Conservation (phyloP, 2,329 filamentous ascomycete genomes). For the Monosporascus sp. region DNA sequence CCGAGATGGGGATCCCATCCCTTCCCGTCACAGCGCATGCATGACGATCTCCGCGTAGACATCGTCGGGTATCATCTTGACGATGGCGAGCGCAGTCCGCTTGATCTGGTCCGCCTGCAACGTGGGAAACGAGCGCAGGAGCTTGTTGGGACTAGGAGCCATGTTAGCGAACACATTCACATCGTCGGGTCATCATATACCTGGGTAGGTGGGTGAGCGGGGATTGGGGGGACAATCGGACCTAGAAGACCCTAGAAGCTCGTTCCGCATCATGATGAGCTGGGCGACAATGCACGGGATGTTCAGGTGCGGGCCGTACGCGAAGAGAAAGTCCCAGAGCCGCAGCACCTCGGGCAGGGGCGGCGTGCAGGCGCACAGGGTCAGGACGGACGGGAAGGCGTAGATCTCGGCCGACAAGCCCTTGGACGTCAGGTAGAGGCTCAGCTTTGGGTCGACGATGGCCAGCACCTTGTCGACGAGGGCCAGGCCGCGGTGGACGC, state of each 20-base stretch:
- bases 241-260: constrained; percentile 80
- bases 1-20: neutral
- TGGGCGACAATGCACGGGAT: constrained; percentile 96
- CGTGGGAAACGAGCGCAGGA: constrained; percentile 80
- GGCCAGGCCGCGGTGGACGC: constrained; percentile 85
- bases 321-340: constrained; percentile 96
- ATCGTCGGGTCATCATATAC: neutral
- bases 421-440: constrained; percentile 76
- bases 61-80: constrained; percentile 84
- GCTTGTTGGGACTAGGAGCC: constrained; percentile 74
- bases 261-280: constrained; percentile 78
- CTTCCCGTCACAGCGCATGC: constrained; percentile 64
- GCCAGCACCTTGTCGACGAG: constrained; percentile 89
- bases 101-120: constrained; percentile 82
- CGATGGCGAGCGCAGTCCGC: constrained; percentile 76
- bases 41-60: constrained; percentile 85
- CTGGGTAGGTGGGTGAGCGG: neutral
- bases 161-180: constrained; percentile 19
- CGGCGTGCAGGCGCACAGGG: constrained; percentile 91
- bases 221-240: constrained; percentile 33
- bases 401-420: constrained; percentile 91
- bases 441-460: constrained; percentile 86
- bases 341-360: constrained; percentile 88
- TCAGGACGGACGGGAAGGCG: constrained; percentile 91
- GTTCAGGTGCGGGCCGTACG: constrained; percentile 91